phyloP scores from a whole-genome alignment of 768 basidiomycete genomes.

The Mycena kentingensis region DNA sequence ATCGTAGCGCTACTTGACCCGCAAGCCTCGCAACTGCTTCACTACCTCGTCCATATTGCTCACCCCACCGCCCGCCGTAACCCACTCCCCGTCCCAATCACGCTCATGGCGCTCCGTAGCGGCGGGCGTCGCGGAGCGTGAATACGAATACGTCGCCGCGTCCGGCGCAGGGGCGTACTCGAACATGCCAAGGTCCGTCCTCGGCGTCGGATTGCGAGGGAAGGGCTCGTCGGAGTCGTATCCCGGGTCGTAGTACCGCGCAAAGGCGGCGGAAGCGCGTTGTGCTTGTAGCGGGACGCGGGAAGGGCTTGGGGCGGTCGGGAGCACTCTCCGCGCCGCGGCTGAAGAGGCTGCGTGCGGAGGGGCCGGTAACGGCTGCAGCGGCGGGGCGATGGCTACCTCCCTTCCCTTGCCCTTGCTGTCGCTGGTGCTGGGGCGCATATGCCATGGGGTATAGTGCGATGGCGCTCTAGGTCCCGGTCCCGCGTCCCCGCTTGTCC shows the following conservation, averaged over 20 bases:
- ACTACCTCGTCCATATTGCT: conserved; percentile 18
- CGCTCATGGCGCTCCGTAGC: conserved; percentile 14
- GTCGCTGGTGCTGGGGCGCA: not conserved
- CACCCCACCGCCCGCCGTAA: not conserved
- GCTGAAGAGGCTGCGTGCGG: not conserved
- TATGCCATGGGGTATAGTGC: not conserved
- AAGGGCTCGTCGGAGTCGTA: not conserved
- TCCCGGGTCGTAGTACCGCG: not conserved
- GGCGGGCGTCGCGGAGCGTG: not conserved
- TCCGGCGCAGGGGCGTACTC: too few species aligned
- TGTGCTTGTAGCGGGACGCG: too few species aligned
- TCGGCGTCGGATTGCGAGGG: not conserved
- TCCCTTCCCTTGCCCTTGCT: not conserved
- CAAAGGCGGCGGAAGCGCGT: not conserved
- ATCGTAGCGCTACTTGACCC: conserved; percentile 2
- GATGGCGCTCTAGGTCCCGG: not conserved
- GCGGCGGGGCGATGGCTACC: not conserved
- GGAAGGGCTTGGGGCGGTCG: not conserved
- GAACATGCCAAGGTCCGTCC: too few species aligned
- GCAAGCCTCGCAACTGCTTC: conserved; percentile 6
- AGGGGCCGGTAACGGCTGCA: not conserved
- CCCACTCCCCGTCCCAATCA: conserved; percentile 23
- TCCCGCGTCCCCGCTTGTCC: not conserved
- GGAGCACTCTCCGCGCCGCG: not conserved
- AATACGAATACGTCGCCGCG: not conserved